phyloP scores from a whole-genome alignment of 345 rosid species.

The Gossypium bickii region DNA sequence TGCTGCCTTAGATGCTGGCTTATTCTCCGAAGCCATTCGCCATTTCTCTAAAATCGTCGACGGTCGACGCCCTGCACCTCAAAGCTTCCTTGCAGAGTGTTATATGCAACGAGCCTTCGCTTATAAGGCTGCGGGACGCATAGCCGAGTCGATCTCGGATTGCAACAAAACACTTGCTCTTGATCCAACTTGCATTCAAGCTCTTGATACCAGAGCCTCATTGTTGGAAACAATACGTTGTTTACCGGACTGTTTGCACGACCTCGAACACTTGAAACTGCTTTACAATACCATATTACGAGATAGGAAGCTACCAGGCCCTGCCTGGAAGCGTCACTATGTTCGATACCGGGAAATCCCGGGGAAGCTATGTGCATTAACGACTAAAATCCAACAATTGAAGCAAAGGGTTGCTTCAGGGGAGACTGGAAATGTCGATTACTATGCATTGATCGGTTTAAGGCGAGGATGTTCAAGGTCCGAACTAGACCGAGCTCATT shows the following conservation, averaged over 20 bases:
- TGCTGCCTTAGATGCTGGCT: constrained; percentile 86
- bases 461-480: constrained; percentile 85
- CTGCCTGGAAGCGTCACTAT: constrained; percentile 84
- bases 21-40: constrained; percentile 76
- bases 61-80: constrained; percentile 84
- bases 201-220: constrained; percentile 76
- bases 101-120: constrained; percentile 82
- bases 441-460: constrained; percentile 72
- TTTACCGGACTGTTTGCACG: constrained; percentile 82
- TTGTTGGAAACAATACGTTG: constrained; percentile 77
- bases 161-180: constrained; percentile 88
- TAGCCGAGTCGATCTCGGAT: constrained; percentile 83
- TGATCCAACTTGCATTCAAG: constrained; percentile 71
- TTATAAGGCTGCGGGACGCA: constrained; percentile 61
- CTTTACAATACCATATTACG: constrained; percentile 80
- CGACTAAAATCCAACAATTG: constrained; percentile 56
- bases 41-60: constrained; percentile 88
- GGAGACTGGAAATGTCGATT: constrained; percentile 79
- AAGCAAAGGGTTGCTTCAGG: constrained; percentile 75
- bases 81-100: constrained; percentile 83
- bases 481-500: constrained; percentile 81
- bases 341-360: constrained; percentile 86
- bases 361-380: constrained; percentile 62
- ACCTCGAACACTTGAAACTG: constrained; percentile 83
- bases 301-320: constrained; percentile 87